Evolutionary conservation across 2,329 filamentous ascomycete species (phyloP), one percentile per base, ranked within the genome.

Genomic region (Monosporascus sp.): DNA sequence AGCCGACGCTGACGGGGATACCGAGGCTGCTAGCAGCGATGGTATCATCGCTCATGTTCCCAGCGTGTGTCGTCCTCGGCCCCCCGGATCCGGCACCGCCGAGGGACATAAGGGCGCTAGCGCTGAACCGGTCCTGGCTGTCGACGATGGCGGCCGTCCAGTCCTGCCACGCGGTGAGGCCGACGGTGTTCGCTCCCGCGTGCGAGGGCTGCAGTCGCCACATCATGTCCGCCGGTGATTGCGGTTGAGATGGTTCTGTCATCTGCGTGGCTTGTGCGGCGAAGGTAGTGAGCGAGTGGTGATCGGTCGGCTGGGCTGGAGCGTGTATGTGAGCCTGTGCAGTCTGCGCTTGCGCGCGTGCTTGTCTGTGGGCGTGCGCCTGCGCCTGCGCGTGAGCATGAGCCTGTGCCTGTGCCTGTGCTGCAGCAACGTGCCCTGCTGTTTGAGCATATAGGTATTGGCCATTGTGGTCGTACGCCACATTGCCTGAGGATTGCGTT

Each of bases 71-170:
- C 17, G 59, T 52, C 49, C 53, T 50, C 48, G 31, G 51, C 36
- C 51, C 57, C 31, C 58, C 60, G 3, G 62, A 48, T 15, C 53
- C 67, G 3, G 75, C 77, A 3, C 53, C 67, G 3, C 75, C 77
- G 3, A 81, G 67, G 1, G 73, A 76, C 57, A 81, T 66, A 14
- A 81, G 66, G 15, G 77, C 73, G 46, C 70, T 76, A 27, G 77
- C 77, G 54, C 74, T 76, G 63, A 76, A 80, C 24, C 75, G 71
- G 45, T 79, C 76, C 53, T 78, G 75, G 36, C 66, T 75, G 57
- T 78, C 74, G 36, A 74, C 72, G 27, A 82, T 75, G 50, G 77
- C 76, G 0, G 74, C 71, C 8, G 77, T 76, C 79, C 79, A 82
- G 65, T 81, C 76, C 17, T 78, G 73, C 79, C 79, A 82, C 0